phyloP scores from a whole-genome alignment of 176 grass and related monocot species.

The Oryza coarctata region DNA sequence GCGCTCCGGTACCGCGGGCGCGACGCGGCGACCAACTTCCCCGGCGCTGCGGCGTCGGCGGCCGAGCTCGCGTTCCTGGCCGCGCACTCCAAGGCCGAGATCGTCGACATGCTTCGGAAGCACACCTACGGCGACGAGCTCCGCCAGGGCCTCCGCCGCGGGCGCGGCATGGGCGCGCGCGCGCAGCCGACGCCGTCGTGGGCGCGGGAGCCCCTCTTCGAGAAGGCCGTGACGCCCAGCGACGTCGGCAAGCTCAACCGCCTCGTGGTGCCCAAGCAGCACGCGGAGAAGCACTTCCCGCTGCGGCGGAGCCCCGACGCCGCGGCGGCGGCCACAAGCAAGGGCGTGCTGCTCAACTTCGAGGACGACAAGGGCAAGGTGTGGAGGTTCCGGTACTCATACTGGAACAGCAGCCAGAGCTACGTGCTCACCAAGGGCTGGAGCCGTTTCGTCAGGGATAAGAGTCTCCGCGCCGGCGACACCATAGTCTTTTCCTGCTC shows the following conservation, averaged over 20 bases:
- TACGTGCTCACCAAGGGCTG: slow-evolving; percentile 96
- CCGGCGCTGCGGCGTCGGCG: slow-evolving; percentile 16
- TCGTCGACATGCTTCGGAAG: slow-evolving; percentile 95
- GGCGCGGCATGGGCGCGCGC: slow-evolving; percentile 40
- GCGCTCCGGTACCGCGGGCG: slow-evolving; percentile 82
- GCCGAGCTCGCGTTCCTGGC: slow-evolving; percentile 65
- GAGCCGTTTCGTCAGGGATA: slow-evolving; percentile 96
- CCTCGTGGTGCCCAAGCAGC: slow-evolving; percentile 94
- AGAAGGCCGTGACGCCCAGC: slow-evolving; percentile 88
- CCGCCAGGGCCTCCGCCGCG: slow-evolving; percentile 55
- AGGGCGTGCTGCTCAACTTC: slow-evolving; percentile 84
- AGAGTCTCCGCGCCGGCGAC: slow-evolving; percentile 78
- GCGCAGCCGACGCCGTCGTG: slow-evolving; percentile 45
- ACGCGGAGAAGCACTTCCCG: slow-evolving; percentile 94
- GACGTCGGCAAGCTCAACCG: slow-evolving; percentile 97
- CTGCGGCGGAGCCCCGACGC: slow-evolving; percentile 13
- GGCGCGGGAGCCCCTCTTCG: slow-evolving; percentile 67
- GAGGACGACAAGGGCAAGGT: slow-evolving; percentile 83
- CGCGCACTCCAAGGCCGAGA: slow-evolving; percentile 75
- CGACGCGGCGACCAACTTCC: slow-evolving; percentile 74
- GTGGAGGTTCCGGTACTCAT: slow-evolving; percentile 86
- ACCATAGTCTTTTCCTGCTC: slow-evolving; percentile 67
- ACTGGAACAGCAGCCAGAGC: slow-evolving; percentile 99
- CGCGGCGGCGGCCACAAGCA: neutral
- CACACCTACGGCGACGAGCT: slow-evolving; percentile 93